Evolutionary conservation across 257 asterid species (phyloP).

Genomic region (Primulina huaijiensis): DNA sequence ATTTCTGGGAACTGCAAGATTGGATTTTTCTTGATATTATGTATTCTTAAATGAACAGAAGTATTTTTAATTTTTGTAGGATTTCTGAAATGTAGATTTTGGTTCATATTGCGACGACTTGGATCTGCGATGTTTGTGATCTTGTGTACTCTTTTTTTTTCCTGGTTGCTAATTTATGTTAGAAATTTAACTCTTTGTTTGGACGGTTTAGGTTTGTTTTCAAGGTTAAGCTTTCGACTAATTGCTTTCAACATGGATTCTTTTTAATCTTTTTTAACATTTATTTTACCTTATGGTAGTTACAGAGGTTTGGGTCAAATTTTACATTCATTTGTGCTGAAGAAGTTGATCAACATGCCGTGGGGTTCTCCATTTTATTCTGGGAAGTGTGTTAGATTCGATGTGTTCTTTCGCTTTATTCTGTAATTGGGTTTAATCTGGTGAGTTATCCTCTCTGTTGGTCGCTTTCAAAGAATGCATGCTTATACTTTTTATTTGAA

Average conservation of each 20-base stretch:
- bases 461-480: background rate
- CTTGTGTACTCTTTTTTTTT: background rate
- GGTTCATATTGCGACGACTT: background rate
- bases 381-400: conserved; percentile 59
- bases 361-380: conserved; percentile 60
- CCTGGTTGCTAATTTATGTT: background rate
- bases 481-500: background rate
- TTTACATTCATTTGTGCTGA: conserved; percentile 31
- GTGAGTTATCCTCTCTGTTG: conserved; percentile 37
- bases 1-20: background rate
- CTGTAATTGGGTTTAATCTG: conserved; percentile 46
- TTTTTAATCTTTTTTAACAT: conserved; percentile 6
- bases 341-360: conserved; percentile 59
- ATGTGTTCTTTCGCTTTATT: conserved; percentile 65
- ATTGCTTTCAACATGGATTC: background rate
- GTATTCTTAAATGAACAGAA: conserved; percentile 1
- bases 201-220: background rate
- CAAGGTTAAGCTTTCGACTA: conserved; percentile 15
- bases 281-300: background rate
- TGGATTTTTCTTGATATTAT: background rate
- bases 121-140: background rate
- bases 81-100: background rate
- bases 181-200: background rate
- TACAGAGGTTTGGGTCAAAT: conserved; percentile 26
- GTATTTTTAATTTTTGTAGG: background rate